A percentile compares a stretch with the other conserved stretches of the same genome.
Evolutionary conservation across 441 rosid species (phyloP).

Genomic region (Hura crepitans): DNA sequence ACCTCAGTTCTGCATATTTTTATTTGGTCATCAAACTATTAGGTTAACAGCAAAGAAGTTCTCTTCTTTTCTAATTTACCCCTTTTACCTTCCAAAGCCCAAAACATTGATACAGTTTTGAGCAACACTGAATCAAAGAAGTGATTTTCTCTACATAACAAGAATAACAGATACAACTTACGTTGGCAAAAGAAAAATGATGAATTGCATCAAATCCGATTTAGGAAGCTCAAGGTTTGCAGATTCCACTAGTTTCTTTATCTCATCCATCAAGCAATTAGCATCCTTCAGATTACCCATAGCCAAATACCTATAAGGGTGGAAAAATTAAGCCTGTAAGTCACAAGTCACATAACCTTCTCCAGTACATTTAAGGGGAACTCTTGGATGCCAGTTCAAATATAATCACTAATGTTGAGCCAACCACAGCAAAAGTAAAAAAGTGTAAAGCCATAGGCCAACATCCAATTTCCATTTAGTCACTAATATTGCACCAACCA

Average conservation of each 20-base stretch:
- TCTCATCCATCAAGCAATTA: slow-evolving; percentile 61
- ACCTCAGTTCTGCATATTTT: neutral
- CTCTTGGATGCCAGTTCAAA: slow-evolving; percentile 2
- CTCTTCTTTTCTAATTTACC: neutral
- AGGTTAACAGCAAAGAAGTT: neutral
- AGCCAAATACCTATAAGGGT: slow-evolving; percentile 57
- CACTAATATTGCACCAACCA: neutral
- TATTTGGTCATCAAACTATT: neutral
- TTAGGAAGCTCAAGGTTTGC: slow-evolving; percentile 51
- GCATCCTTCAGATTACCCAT: slow-evolving; percentile 86
- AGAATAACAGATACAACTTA: slow-evolving; percentile 35
- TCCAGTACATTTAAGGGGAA: slow-evolving; percentile 9
- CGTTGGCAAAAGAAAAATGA: slow-evolving; percentile 69
- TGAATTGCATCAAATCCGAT: slow-evolving; percentile 67
- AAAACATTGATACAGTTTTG: neutral
- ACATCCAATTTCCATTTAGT: neutral
- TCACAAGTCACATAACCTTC: neutral
- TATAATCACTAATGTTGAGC: neutral
- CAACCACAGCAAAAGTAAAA: neutral
- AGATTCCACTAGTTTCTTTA: slow-evolving; percentile 58
- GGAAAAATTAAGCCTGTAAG: slow-evolving; percentile 14
- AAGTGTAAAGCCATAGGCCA: neutral
- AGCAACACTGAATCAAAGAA: neutral
- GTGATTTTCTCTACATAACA: neutral
- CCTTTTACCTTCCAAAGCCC: neutral